These are phyloP conservation scores for Choiromyces venosus DNA, from an alignment of 495 filamentous ascomycete genomes.

Conservation along the genomic window DNA sequence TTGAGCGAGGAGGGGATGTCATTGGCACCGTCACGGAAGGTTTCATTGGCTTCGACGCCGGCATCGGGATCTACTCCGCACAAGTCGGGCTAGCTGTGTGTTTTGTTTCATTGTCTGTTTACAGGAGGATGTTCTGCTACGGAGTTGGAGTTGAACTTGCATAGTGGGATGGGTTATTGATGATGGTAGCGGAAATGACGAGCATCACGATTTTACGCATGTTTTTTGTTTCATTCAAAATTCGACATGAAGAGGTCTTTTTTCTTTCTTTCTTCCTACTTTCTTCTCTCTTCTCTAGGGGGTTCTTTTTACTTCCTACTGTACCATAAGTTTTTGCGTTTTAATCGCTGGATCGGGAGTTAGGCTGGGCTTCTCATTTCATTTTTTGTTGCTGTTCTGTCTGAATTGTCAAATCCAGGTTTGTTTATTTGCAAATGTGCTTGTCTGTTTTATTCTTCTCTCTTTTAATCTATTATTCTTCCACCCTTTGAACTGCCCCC, in stretches of 20 bases:
- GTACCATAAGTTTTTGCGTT: slow-evolving; percentile 35
- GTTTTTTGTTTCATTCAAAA: slow-evolving; percentile 19
- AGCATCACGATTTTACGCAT: slow-evolving; percentile 44
- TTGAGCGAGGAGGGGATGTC: slow-evolving; percentile 66
- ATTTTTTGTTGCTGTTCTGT: slow-evolving; percentile 17
- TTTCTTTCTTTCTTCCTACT: slow-evolving; percentile 8
- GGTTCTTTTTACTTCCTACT: slow-evolving; percentile 8
- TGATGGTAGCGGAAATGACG: slow-evolving; percentile 50
- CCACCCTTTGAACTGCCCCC: slow-evolving; percentile 12
- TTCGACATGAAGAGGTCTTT: slow-evolving; percentile 24
- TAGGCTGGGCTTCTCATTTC: slow-evolving; percentile 32
- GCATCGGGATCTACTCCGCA: slow-evolving; percentile 44
- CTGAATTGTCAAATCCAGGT: slow-evolving; percentile 26
- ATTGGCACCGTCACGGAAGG: slow-evolving; percentile 48
- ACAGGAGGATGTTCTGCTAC: slow-evolving; percentile 14
- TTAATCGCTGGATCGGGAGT: slow-evolving; percentile 34
- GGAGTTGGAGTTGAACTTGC: slow-evolving; percentile 37
- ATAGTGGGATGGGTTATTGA: slow-evolving; percentile 46
- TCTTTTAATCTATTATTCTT: slow-evolving; percentile 23
- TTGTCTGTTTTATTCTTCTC: background rate
- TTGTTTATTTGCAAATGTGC: slow-evolving; percentile 1
- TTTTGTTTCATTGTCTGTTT: slow-evolving; percentile 11
- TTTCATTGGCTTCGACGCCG: slow-evolving; percentile 41
- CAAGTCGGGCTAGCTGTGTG: slow-evolving; percentile 44
- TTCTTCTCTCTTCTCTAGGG: slow-evolving; percentile 4